Base-by-base conservation (phyloP, 163 green algal species). In the Scenedesmus sp. region DNA sequence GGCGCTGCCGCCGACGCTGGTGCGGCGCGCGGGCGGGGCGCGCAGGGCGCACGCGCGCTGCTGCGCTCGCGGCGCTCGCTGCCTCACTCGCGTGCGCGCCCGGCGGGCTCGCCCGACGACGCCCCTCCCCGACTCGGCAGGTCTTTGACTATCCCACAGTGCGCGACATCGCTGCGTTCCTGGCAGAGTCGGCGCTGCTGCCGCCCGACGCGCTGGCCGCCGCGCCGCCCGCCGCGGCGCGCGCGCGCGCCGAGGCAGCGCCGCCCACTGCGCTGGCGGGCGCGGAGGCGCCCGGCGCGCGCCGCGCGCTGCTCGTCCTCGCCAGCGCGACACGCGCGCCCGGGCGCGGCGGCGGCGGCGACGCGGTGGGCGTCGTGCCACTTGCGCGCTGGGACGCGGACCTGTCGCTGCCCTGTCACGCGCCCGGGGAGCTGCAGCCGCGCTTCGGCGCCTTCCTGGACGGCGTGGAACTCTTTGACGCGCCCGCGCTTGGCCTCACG, bases 101-200 rank as follows among this genome's bases (percentile, higher is more conserved):
- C n/a, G n/a, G n/a, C n/a, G n/a, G n/a, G n/a, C n/a, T n/a, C n/a
- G n/a, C n/a, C n/a, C n/a, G n/a, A n/a, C n/a, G n/a, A n/a, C n/a
- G n/a, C n/a, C n/a, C n/a, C n/a, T n/a, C 88, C 88, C 1, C 81
- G 88, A 29, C 47, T 42, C n/a, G 33, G 0, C 72, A 94, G n/a
- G 81, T 89, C 3, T 95, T 95, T 74, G 93, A 97, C 77, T 94
- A 96, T 80, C 92, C 93, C 1, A 91, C 89, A 15, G 69, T 92
- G 2, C 53, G 48, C 11, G 84, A 87, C 51, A 89, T 96, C 18
- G 74, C 71, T 0, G 63, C 64, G 1, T 89, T 80, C 26, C 78
- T 87, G 20, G 48, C 42, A 13, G 54, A 71, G 42, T 69, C 64
- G 14, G 51, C 62, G 36, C 56, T 77, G 53, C 51, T 83, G 54